These are phyloP conservation scores for Lojkania enalia DNA, from an alignment of 2,329 filamentous ascomycete genomes.

Conservation along the genomic window DNA sequence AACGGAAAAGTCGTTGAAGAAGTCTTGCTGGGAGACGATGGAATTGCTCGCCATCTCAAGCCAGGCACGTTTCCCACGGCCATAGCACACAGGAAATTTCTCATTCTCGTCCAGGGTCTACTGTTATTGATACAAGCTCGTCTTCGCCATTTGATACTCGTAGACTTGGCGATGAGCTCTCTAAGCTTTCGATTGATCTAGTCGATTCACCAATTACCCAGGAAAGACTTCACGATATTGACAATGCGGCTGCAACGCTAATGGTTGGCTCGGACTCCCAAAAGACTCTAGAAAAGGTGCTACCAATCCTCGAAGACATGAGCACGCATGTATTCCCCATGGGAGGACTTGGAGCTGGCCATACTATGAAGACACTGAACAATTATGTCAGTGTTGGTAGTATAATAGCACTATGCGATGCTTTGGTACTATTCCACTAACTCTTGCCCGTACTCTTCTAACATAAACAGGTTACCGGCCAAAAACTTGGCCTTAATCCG, in stretches of 20 bases:
- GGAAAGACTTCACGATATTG: slow-evolving; percentile 42
- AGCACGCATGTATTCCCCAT: slow-evolving; percentile 41
- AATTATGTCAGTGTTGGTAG: slow-evolving; percentile 43
- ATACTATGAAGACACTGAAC: slow-evolving; percentile 45
- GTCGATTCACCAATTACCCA: slow-evolving; percentile 45
- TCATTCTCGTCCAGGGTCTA: slow-evolving; percentile 3
- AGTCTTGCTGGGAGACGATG: slow-evolving; percentile 15
- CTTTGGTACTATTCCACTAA: slow-evolving; percentile 14
- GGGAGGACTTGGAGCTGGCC: slow-evolving; percentile 39
- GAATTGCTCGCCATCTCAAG: slow-evolving; percentile 21
- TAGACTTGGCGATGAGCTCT: slow-evolving; percentile 36
- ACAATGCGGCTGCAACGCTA: slow-evolving; percentile 38
- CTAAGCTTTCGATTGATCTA: slow-evolving; percentile 32
- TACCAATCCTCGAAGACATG: slow-evolving; percentile 40
- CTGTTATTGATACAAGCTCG: slow-evolving; percentile 41
- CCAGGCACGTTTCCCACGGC: slow-evolving; percentile 14
- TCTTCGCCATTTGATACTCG: slow-evolving; percentile 43
- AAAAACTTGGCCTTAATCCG: slow-evolving; percentile 43
- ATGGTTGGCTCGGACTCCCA: slow-evolving; percentile 38
- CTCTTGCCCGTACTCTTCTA: neutral
- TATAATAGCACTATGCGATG: slow-evolving; percentile 37
- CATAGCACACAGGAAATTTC: neutral
- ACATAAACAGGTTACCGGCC: slow-evolving; percentile 30
- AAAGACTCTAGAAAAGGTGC: slow-evolving; percentile 32
- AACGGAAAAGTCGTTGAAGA: slow-evolving; percentile 19